Evolutionary conservation across 345 rosid species (phyloP), one percentile per base, ranked within the genome.

Genomic region (Brassica rapa): DNA sequence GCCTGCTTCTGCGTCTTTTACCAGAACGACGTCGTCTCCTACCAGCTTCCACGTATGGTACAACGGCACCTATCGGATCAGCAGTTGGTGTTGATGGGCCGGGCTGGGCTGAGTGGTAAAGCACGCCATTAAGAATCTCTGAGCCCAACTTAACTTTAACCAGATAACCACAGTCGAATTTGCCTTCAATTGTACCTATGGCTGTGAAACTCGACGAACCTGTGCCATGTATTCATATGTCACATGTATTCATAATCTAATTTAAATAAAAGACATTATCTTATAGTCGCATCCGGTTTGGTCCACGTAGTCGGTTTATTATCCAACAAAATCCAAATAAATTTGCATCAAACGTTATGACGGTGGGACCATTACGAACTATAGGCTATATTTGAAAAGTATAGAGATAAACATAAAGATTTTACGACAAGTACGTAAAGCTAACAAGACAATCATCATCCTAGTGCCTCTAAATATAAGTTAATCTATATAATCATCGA

Each of bases 101-200:
- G 33, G 81, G 49, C 19, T 84, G 85, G 32, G 84, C 89, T 11
- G 93, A 85, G 63, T 94, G 93, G 76, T 88, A 94, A 62, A 94
- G 92, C 21, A 94, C 91, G 15, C 98, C 98, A 14, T 79, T 89
- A 4, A 94, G 90, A 66, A 86, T 83, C 87, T 94, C 89, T 0
- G 97, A 86, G 67, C 97, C 97, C 80, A 94, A 15, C 66, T 81
- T 82, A 23, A 92, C 92, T 19, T 90, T 86, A 21, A 94, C 92
- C 72, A 94, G 65, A 81, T 94, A 94, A 2, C 98, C 98, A 63
- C 90, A 89, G 11, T 94, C 98, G 35, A 94, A 92, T 77, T 94
- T 94, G 39, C 93, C 98, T 60, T 94, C 95, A 4, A 94, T 90
- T 2, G 87, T 88, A 55, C 98, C 98, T 0, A 81, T 5, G 8